These are phyloP conservation scores for Diaporthe nobilis DNA, from an alignment of 2,329 filamentous ascomycete genomes.

Conservation along the genomic window DNA sequence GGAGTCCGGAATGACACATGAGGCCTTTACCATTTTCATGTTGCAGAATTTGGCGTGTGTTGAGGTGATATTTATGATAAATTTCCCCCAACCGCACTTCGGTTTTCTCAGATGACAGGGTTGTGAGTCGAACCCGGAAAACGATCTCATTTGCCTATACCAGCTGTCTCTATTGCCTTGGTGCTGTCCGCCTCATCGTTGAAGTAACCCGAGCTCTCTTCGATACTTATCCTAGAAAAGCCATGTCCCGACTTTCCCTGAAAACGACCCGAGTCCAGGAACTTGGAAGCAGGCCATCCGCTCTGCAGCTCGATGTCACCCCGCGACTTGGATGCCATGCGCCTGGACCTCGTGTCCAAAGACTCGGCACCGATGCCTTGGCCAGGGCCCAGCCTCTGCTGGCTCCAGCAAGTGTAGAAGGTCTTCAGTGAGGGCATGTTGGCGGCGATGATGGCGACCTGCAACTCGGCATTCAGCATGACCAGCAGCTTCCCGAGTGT, in stretches of 20 bases:
- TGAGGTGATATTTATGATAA: background rate
- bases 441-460: constrained; percentile 51
- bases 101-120: background rate
- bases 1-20: background rate
- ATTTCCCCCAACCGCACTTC: background rate
- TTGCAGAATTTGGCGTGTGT: background rate
- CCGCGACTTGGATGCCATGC: background rate
- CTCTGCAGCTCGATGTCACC: background rate
- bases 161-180: background rate
- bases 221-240: background rate
- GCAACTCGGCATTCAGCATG: constrained; percentile 50
- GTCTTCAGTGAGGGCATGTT: constrained; percentile 52
- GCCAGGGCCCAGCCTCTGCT: constrained; percentile 24
- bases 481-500: constrained; percentile 51
- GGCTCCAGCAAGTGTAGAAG: constrained; percentile 46
- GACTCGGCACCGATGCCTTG: background rate
- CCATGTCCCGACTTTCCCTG: background rate
- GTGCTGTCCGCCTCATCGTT: background rate
- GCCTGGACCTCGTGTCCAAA: background rate
- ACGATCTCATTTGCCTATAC: background rate
- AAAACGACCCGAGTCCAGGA: background rate
- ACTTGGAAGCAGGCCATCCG: background rate
- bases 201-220: background rate
- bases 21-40: background rate
- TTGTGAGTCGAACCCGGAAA: background rate